Conservation (phyloP, 371 early-diverging fungal species). For the Blakeslea trispora region DNA sequence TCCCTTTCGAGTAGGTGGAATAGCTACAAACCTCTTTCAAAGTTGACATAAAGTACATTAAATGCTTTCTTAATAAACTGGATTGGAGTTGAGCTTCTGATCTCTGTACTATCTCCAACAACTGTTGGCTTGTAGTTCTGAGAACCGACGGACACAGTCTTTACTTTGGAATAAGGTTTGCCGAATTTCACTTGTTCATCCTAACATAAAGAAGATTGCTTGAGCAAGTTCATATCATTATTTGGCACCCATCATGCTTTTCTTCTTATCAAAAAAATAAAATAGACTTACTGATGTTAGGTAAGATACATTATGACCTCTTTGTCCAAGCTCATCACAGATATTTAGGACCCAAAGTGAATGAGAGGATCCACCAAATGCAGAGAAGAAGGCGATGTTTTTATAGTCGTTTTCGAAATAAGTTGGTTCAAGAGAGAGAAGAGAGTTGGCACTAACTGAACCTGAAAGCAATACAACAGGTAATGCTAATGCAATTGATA, state of each 20-base stretch:
- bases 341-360: constrained; percentile 7
- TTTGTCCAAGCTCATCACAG: background rate
- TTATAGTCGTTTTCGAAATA: background rate
- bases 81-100: background rate
- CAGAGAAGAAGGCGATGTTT: background rate
- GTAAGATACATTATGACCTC: constrained; percentile 10
- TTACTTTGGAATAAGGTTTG: background rate
- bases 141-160: background rate
- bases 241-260: background rate
- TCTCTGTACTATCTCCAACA: background rate
- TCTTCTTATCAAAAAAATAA: background rate
- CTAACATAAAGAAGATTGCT: background rate
- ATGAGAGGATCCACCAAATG: constrained; percentile 10
- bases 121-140: background rate
- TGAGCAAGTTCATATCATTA: no score
- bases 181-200: background rate
- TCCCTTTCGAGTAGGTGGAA: no score
- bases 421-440: background rate
- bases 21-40: background rate
- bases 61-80: background rate
- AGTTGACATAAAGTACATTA: background rate
- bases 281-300: constrained; percentile 5
- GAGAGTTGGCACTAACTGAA: background rate
- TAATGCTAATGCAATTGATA: background rate
- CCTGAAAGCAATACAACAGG: background rate